A percentile compares a stretch with the other conserved stretches of the same genome.
These are phyloP conservation scores for Crithidia fasciculata DNA, from an alignment of 208 protist species.

Conservation along the genomic window DNA sequence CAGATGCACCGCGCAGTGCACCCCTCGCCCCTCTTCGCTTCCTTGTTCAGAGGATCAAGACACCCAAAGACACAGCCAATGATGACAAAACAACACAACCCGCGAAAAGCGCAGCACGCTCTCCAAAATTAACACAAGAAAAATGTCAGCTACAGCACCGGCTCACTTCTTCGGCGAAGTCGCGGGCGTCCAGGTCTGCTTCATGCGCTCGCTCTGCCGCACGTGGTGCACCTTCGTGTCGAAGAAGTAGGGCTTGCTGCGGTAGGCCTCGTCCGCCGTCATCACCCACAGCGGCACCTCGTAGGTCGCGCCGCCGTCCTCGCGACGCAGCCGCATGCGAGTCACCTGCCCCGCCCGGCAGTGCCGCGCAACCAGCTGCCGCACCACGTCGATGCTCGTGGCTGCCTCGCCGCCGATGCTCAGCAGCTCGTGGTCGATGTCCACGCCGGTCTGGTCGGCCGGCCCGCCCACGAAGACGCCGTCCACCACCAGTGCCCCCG, in stretches of 20 bases:
- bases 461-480: slow-evolving; percentile 48
- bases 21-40: too few species aligned
- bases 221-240: slow-evolving; percentile 42
- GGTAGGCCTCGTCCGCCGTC: slow-evolving; percentile 48
- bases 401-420: slow-evolving; percentile 29
- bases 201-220: slow-evolving; percentile 46
- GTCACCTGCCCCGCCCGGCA: slow-evolving; percentile 41
- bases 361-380: slow-evolving; percentile 36
- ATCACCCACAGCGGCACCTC: slow-evolving; percentile 54
- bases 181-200: slow-evolving; percentile 27
- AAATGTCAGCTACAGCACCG: too few species aligned
- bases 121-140: too few species aligned
- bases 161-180: slow-evolving; percentile 10
- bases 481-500: slow-evolving; percentile 49
- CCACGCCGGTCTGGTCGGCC: slow-evolving; percentile 41
- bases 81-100: too few species aligned
- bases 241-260: slow-evolving; percentile 56
- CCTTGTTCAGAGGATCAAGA: too few species aligned
- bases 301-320: slow-evolving; percentile 32
- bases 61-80: too few species aligned
- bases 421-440: slow-evolving; percentile 50
- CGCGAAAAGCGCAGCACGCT: too few species aligned
- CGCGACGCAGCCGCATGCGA: slow-evolving; percentile 23
- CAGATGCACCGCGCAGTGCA: too few species aligned
- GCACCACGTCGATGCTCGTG: slow-evolving; percentile 29